Evolutionary conservation across 192 early-diverging fungal genomes (phyloP).

Genomic region (Backusella macrospora): DNA sequence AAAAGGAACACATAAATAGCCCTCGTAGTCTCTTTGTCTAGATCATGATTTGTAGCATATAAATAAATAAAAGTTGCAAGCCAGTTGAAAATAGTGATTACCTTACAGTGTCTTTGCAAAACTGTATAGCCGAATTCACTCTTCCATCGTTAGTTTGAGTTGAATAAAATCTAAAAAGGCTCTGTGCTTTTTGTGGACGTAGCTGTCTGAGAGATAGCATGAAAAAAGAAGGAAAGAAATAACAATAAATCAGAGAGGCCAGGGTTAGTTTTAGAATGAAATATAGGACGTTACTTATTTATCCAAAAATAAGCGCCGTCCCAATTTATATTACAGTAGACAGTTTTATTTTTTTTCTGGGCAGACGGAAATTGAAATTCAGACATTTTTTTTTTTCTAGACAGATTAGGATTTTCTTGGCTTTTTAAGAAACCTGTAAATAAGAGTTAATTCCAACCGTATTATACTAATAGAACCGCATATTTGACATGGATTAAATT

Average conservation of each 20-base stretch:
- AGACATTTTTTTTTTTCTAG: too few species aligned
- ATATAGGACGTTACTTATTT: too few species aligned
- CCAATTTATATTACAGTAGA: too few species aligned
- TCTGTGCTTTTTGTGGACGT: background rate
- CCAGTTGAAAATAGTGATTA: background rate
- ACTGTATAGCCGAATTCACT: constrained; percentile 16
- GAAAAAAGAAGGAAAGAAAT: background rate
- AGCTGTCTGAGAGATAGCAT: constrained; percentile 6
- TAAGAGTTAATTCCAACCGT: too few species aligned
- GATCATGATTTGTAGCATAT: background rate
- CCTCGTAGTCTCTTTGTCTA: constrained; percentile 74
- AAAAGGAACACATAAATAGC: constrained; percentile 79
- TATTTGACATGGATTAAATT: too few species aligned
- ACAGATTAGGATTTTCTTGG: too few species aligned
- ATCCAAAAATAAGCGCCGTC: too few species aligned
- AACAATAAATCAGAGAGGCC: background rate
- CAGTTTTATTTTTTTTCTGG: too few species aligned
- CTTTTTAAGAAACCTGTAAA: too few species aligned
- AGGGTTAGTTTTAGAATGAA: background rate
- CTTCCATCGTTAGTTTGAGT: background rate
- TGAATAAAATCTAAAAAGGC: background rate
- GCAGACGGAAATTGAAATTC: too few species aligned
- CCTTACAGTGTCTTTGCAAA: constrained; percentile 28
- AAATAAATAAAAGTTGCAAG: background rate
- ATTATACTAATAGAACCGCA: too few species aligned